Evolutionary conservation across 164 flowering plant species (phyloP), one percentile per base, ranked within the genome.

Genomic region (Vitis riparia): DNA sequence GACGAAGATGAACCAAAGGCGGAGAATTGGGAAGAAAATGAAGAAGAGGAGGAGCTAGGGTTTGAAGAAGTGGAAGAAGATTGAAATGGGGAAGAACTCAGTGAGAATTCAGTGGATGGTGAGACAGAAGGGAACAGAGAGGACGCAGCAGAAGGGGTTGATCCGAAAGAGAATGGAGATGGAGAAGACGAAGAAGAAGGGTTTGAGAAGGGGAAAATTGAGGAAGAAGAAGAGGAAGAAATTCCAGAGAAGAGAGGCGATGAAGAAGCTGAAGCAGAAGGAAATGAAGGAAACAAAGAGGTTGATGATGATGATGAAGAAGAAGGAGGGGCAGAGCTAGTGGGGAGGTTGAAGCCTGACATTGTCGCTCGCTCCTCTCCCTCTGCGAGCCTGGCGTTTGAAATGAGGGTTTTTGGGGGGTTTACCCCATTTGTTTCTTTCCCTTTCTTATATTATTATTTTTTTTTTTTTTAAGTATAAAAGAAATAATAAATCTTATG

Each of bases 141-240:
- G 14, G 78, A 53, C 13, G 77, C 56, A 6, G 80, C 23, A 0
- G 78, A 48, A 29, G 79, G 11, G 59, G 47, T n/a, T 17, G 60
- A 51, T 52, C 51, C 49, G 37, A 58, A 49, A 2, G 60, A 63
- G 14, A 56, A 62, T 3, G 23, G 62, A 4, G 66, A 69, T 16
- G 69, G n/a, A 7, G 62, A 51, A 2, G 64, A 59, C 4, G 64
- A 68, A 15, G 61, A 64, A 17, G 51, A 17, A 12, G 72, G 29
- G 55, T 19, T 49, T 8, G 67, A 55, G 57, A 70, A 73, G 15
- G 75, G 69, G 9, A 75, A 60, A 75, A 78, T 74, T 37, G 44
- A 37, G 5, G 44, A 37, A 37, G 44, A 37, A 37, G 44, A 37
- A 37, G 44, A 37, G 7, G 44, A 37, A 37, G 44, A 37, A 37